Evolutionary conservation across 2,329 filamentous ascomycete genomes (phyloP).

Genomic region (Neofusicoccum sp.): DNA sequence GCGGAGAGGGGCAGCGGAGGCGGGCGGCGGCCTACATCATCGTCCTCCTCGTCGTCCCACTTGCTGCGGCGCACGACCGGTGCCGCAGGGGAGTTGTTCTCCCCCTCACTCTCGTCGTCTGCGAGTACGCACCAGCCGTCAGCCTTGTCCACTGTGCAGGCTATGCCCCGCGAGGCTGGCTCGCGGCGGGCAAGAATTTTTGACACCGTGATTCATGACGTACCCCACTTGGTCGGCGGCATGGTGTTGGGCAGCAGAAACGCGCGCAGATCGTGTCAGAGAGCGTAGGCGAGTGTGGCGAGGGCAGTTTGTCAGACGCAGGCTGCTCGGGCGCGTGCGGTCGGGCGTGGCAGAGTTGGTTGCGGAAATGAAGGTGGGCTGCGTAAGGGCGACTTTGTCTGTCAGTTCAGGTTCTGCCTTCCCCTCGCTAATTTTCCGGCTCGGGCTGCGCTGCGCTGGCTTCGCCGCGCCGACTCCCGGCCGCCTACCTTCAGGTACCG

Average conservation of each 20-base stretch:
- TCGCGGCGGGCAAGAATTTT: conserved; percentile 18
- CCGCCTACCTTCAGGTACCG: background rate
- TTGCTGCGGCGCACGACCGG: conserved; percentile 58
- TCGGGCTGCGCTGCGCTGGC: background rate
- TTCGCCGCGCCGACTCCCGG: background rate
- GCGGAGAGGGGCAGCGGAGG: conserved; percentile 27
- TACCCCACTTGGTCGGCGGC: conserved; percentile 42
- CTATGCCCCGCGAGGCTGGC: background rate
- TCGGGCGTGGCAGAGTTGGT: conserved; percentile 2
- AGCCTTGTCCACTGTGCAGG: background rate
- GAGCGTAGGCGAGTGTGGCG: background rate
- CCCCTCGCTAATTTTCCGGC: conserved; percentile 18
- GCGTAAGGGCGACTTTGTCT: conserved; percentile 11
- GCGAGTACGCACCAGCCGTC: conserved; percentile 22
- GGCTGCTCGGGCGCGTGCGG: conserved; percentile 6
- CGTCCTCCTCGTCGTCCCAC: conserved; percentile 89
- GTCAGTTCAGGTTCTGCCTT: background rate
- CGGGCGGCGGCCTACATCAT: conserved; percentile 63
- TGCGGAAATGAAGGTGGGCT: conserved; percentile 17
- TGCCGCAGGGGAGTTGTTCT: conserved; percentile 49
- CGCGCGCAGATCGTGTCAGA: conserved; percentile 5
- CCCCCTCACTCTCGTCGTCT: conserved; percentile 56
- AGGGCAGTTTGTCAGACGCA: background rate
- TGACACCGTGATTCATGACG: conserved; percentile 32
- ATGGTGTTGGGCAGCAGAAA: conserved; percentile 24